These are phyloP conservation scores for Pseudogymnoascus sp. DNA, from an alignment of 2,329 filamentous ascomycete species.

Conservation along the genomic window DNA sequence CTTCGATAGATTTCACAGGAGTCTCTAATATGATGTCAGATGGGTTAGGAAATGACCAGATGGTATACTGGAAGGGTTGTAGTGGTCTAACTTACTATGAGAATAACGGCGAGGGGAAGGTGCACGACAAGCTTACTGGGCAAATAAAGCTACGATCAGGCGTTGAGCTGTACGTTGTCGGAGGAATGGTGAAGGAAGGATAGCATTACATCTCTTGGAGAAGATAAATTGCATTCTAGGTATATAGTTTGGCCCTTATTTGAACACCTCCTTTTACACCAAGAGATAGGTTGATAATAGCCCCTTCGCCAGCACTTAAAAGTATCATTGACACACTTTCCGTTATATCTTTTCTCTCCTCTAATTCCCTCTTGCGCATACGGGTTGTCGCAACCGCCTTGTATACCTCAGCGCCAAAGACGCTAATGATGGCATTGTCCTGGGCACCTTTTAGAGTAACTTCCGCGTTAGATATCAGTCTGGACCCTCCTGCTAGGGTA, in stretches of 20 bases:
- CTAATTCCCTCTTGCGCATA: slow-evolving; percentile 7
- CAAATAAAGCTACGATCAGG: too few species aligned
- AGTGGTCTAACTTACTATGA: too few species aligned
- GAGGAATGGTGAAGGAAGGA: too few species aligned
- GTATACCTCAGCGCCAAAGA: slow-evolving; percentile 10
- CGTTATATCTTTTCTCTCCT: slow-evolving; percentile 6
- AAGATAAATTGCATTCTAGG: slow-evolving; percentile 6
- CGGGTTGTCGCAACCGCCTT: neutral
- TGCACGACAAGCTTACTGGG: too few species aligned
- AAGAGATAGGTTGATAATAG: neutral
- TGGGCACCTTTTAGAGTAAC: slow-evolving; percentile 9
- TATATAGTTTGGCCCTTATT: neutral
- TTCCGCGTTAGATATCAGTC: too few species aligned
- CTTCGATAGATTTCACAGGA: too few species aligned
- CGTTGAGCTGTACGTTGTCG: too few species aligned
- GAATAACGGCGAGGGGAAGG: too few species aligned
- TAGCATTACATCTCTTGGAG: neutral
- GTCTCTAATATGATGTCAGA: too few species aligned
- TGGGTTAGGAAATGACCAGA: too few species aligned
- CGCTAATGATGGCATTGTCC: slow-evolving; percentile 9
- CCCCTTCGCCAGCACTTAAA: neutral
- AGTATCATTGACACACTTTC: slow-evolving; percentile 11
- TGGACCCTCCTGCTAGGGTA: too few species aligned
- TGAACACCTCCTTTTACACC: neutral
- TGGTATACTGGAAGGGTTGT: too few species aligned